Conservation (phyloP, 108 stramenopile species). For the Cyclotella kingstonii region DNA sequence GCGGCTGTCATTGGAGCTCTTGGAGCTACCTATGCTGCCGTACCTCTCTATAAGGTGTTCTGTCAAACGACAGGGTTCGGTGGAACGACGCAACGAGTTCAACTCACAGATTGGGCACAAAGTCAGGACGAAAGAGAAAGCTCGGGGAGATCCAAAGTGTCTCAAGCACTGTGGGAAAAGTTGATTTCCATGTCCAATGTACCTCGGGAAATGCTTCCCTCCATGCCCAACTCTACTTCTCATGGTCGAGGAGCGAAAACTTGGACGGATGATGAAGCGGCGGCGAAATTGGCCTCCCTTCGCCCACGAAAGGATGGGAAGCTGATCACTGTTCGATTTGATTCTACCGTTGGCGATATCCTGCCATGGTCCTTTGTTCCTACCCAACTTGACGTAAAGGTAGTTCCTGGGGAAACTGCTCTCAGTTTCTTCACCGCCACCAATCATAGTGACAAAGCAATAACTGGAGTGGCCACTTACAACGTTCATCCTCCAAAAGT, state of each 20-base stretch:
- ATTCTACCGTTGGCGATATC: slow-evolving; percentile 88
- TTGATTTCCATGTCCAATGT: slow-evolving; percentile 45
- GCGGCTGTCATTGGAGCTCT: slow-evolving; percentile 80
- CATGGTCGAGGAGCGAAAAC: slow-evolving; percentile 62
- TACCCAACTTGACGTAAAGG: slow-evolving; percentile 88
- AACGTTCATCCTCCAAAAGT: slow-evolving; percentile 97
- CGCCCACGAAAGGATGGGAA: slow-evolving; percentile 83
- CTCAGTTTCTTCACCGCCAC: slow-evolving; percentile 95
- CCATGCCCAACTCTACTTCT: background rate
- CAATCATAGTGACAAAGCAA: slow-evolving; percentile 91
- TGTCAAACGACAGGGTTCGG: slow-evolving; percentile 99
- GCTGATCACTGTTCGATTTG: slow-evolving; percentile 93
- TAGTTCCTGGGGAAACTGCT: slow-evolving; percentile 98
- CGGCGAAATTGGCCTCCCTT: slow-evolving; percentile 72
- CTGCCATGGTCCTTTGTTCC: slow-evolving; percentile 96
- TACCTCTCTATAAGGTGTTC: slow-evolving; percentile 98
- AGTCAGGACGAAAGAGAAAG: slow-evolving; percentile 30
- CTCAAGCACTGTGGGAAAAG: slow-evolving; percentile 38
- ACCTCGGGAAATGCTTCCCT: slow-evolving; percentile 43
- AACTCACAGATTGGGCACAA: slow-evolving; percentile 52
- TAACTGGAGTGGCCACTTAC: slow-evolving; percentile 99
- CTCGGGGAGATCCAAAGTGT: slow-evolving; percentile 28
- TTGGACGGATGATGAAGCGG: slow-evolving; percentile 89
- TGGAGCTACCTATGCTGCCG: slow-evolving; percentile 94
- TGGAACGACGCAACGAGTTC: slow-evolving; percentile 92